Base-by-base conservation (phyloP, 2,329 filamentous ascomycete genomes). In the Fusarium sp. region DNA sequence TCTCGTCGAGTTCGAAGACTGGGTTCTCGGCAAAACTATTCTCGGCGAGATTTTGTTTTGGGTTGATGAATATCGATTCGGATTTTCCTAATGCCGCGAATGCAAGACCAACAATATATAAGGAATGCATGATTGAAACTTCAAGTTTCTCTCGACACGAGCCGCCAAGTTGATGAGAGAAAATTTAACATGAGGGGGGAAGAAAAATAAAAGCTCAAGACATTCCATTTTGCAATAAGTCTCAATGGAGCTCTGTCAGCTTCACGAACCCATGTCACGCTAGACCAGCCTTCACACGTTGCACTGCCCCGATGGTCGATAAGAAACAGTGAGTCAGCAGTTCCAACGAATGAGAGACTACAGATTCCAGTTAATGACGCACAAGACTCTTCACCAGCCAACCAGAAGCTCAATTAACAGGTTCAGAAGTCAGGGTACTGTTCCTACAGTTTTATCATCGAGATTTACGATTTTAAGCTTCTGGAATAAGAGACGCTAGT, bases 231-330 rank as follows among this genome's bases (percentile, higher is more conserved):
- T 40, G 18, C 20, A 16, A 18, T 0, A 22, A 29, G 4, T 41
- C 45, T 49, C 14, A 4, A 57, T 22, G 29, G 9, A 29, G 14
- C 8, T 29, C 30, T 49, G 60, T 59, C n/a, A 45, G 25, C 20
- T 18, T 34, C 11, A 29, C 49, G 37, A 40, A 20, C 14, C 51
- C 60, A 40, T 65, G 60, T 65, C 25, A 20, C 51, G 13, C 52
- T 65, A 51, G 7, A 37, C 61, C 45, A 58, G 44, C 58, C 34
- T 55, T 53, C 20, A 18, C 18, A 11, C 14, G 37, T 45, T 48
- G 6, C 49, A 44, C 42, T 54, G 41, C 7, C 37, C 40, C 30
- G 5, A 64, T 57, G 16, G 3, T n/a, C 46, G 41, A 34, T 64
- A 56, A 29, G 3, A 20, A 58, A 0, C 6, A 11, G 30, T 65